These are phyloP conservation scores for Auriscalpium orientale DNA, from an alignment of 768 basidiomycete species.

Conservation along the genomic window DNA sequence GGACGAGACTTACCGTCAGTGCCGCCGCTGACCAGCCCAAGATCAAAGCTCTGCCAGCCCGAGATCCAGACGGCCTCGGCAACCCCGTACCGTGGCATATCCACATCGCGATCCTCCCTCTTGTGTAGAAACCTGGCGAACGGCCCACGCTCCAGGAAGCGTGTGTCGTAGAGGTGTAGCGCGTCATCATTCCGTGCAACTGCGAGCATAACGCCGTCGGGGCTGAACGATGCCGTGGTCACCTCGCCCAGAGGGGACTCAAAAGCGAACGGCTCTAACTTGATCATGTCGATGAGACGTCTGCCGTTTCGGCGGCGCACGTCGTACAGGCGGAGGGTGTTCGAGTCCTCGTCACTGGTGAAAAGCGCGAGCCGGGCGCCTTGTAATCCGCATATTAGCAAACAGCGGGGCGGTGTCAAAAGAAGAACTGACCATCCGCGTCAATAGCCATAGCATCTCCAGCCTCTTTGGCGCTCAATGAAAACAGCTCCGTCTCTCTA, in stretches of 20 bases:
- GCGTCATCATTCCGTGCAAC: slow-evolving; percentile 13
- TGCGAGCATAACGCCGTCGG: slow-evolving; percentile 10
- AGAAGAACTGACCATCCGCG: slow-evolving; percentile 4
- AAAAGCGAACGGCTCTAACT: not conserved
- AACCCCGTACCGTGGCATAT: slow-evolving; percentile 7
- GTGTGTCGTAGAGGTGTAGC: slow-evolving; percentile 12
- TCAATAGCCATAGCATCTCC: slow-evolving; percentile 14
- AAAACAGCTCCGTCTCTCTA: not conserved
- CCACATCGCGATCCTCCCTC: slow-evolving; percentile 7
- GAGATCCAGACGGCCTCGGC: slow-evolving; percentile 11
- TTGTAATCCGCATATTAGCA: not conserved
- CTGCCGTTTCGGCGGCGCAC: slow-evolving; percentile 3
- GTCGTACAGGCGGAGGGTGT: slow-evolving; percentile 9
- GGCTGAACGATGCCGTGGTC: slow-evolving; percentile 9
- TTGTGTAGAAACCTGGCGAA: slow-evolving; percentile 7
- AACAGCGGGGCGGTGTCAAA: not conserved
- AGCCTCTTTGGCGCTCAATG: slow-evolving; percentile 5
- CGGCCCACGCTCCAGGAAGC: slow-evolving; percentile 9
- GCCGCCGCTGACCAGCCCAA: slow-evolving; percentile 12
- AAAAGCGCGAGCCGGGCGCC: slow-evolving; percentile 9
- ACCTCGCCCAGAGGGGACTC: slow-evolving; percentile 8
- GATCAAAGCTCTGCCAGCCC: slow-evolving; percentile 8
- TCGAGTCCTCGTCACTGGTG: not conserved
- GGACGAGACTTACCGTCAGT: slow-evolving; percentile 8
- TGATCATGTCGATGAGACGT: not conserved